Conservation (phyloP, 2,329 filamentous ascomycete genomes). For the Cercospora sp. region DNA sequence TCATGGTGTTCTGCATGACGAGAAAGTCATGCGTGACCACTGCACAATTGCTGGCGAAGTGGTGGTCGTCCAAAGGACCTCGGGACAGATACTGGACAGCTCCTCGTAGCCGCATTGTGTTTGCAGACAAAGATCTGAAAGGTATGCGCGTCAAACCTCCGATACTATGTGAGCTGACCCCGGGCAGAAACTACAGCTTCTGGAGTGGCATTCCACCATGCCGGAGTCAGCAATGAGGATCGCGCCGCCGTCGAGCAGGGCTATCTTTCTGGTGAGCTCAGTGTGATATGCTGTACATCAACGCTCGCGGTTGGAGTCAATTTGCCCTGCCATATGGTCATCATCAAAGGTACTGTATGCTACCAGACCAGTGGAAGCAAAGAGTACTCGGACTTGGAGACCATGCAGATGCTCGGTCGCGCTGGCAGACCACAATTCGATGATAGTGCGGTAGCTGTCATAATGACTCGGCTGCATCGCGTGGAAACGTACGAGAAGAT, state of each 20-base stretch:
- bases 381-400: slow-evolving; percentile 78
- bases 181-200: slow-evolving; percentile 28
- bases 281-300: slow-evolving; percentile 82
- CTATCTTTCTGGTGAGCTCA: slow-evolving; percentile 70
- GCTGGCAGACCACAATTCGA: slow-evolving; percentile 84
- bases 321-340: slow-evolving; percentile 62
- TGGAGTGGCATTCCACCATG: slow-evolving; percentile 82
- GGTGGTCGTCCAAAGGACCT: slow-evolving; percentile 58
- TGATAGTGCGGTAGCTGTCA: slow-evolving; percentile 71
- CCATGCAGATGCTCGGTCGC: slow-evolving; percentile 88
- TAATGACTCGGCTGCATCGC: slow-evolving; percentile 70
- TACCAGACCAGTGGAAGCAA: slow-evolving; percentile 57
- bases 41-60: slow-evolving; percentile 65
- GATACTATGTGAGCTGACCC: neutral
- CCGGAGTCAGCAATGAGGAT: slow-evolving; percentile 67
- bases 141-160: slow-evolving; percentile 40
- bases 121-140: slow-evolving; percentile 62
- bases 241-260: slow-evolving; percentile 65
- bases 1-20: slow-evolving; percentile 82
- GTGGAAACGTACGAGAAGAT: slow-evolving; percentile 69
- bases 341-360: slow-evolving; percentile 75
- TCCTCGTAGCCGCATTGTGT: slow-evolving; percentile 53
- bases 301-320: slow-evolving; percentile 84
- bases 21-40: slow-evolving; percentile 68
- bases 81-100: slow-evolving; percentile 63